phyloP scores from a whole-genome alignment of 257 asterid genomes.

The Coffea eugenioides region DNA sequence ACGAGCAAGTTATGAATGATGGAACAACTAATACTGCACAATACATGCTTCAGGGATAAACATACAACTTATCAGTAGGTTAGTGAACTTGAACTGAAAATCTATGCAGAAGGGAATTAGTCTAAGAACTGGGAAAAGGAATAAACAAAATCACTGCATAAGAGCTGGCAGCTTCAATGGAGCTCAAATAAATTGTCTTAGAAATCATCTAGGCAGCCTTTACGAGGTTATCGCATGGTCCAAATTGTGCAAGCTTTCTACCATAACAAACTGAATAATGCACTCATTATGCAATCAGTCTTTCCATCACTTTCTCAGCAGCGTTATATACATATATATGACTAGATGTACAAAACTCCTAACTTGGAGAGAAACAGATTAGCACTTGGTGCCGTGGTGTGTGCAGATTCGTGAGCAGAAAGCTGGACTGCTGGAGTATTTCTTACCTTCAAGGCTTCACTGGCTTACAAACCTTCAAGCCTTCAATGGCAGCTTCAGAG shows the following conservation, averaged over 20 bases:
- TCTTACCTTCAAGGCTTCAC: no score
- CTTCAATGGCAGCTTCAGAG: no score
- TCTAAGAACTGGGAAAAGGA: conserved; percentile 14
- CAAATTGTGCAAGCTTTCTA: conserved; percentile 20
- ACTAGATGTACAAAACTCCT: no score
- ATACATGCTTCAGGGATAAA: conserved; percentile 14
- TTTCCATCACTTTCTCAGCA: conserved; percentile 14
- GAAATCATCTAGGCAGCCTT: conserved; percentile 21
- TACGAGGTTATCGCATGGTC: conserved; percentile 22
- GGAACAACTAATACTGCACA: conserved; percentile 28
- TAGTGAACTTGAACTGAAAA: conserved; percentile 25
- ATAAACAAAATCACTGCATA: conserved; percentile 18
- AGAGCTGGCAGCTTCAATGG: conserved; percentile 23
- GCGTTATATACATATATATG: no score
- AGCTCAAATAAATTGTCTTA: conserved; percentile 26
- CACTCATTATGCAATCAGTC: conserved; percentile 28
- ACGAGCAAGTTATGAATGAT: conserved; percentile 21
- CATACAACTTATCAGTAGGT: conserved; percentile 29
- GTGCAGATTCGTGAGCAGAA: no score
- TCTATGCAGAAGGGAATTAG: conserved; percentile 12
- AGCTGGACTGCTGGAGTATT: no score
- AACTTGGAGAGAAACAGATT: no score
- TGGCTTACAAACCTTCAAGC: no score
- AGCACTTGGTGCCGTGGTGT: no score
- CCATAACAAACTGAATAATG: conserved; percentile 10